phyloP scores from a whole-genome alignment of 768 basidiomycete genomes.

The Serendipita sp. region DNA sequence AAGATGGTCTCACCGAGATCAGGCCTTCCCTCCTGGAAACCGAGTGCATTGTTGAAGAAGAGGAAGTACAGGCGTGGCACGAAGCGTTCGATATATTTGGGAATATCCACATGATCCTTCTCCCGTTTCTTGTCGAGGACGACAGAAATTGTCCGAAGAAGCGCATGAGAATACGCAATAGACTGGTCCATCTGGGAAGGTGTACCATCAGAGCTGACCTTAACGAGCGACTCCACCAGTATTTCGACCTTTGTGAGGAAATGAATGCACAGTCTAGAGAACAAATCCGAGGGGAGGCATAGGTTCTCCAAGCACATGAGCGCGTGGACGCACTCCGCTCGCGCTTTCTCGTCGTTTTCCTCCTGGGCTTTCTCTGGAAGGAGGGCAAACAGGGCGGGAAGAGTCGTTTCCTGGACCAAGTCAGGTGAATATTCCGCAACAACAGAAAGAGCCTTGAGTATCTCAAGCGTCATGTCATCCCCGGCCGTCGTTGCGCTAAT shows the following conservation, averaged over 20 bases:
- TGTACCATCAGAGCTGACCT: slow-evolving; percentile 24
- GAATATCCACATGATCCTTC: slow-evolving; percentile 47
- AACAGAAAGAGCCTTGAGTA: slow-evolving; percentile 29
- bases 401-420: slow-evolving; percentile 53
- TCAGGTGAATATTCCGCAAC: slow-evolving; percentile 43
- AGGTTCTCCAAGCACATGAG: slow-evolving; percentile 54
- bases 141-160: slow-evolving; percentile 52
- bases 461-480: background rate
- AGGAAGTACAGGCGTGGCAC: slow-evolving; percentile 57
- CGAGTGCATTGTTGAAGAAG: slow-evolving; percentile 27
- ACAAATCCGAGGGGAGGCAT: slow-evolving; percentile 59
- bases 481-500: slow-evolving; percentile 6
- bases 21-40: slow-evolving; percentile 11
- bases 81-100: slow-evolving; percentile 63
- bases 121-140: slow-evolving; percentile 38
- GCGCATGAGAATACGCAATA: slow-evolving; percentile 75
- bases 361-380: slow-evolving; percentile 54
- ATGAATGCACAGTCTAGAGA: slow-evolving; percentile 66
- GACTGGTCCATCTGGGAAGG: slow-evolving; percentile 17
- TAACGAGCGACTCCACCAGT: slow-evolving; percentile 11
- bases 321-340: slow-evolving; percentile 48
- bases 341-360: slow-evolving; percentile 33
- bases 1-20: slow-evolving; percentile 29
- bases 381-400: slow-evolving; percentile 61
- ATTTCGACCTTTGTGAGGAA: slow-evolving; percentile 56